Conservation (phyloP, 805 yeast species). For the Candida ipomoeae region DNA sequence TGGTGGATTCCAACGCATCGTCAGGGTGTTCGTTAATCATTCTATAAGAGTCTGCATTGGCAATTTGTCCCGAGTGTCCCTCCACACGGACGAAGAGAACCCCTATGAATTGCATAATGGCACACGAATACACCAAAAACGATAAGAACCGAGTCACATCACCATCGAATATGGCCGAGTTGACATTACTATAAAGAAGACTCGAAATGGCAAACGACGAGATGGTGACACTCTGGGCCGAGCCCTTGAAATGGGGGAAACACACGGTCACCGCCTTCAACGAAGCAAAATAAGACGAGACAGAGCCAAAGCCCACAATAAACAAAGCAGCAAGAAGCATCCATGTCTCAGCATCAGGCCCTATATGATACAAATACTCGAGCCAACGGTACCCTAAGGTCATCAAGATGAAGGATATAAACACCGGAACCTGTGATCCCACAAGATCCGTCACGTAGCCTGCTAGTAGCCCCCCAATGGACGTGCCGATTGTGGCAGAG, state of each 20-base stretch:
- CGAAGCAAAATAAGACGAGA: slow-evolving; percentile 31
- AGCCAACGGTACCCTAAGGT: slow-evolving; percentile 28
- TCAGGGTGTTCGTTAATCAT: neutral
- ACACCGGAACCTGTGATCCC: slow-evolving; percentile 33
- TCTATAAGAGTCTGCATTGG: neutral
- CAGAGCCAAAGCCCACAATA: slow-evolving; percentile 30
- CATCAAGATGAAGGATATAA: slow-evolving; percentile 22
- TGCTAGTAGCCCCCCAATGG: slow-evolving; percentile 30
- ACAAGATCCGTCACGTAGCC: slow-evolving; percentile 32
- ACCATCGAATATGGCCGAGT: slow-evolving; percentile 20
- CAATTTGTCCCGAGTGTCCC: slow-evolving; percentile 16
- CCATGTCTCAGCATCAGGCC: slow-evolving; percentile 16
- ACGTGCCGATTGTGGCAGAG: slow-evolving; percentile 28
- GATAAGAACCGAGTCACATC: slow-evolving; percentile 22
- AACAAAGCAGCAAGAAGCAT: slow-evolving; percentile 26
- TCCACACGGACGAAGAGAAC: slow-evolving; percentile 29
- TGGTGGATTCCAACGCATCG: neutral
- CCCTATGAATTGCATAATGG: slow-evolving; percentile 24
- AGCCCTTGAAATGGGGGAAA: slow-evolving; percentile 30
- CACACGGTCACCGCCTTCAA: slow-evolving; percentile 32
- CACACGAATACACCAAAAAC: slow-evolving; percentile 23
- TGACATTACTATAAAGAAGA: slow-evolving; percentile 22
- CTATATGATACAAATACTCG: slow-evolving; percentile 19
- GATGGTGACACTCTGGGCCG: slow-evolving; percentile 35
- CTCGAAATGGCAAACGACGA: slow-evolving; percentile 36